Conservation (phyloP, 2,329 filamentous ascomycete genomes). For the Neophaeococcomyces aloes region DNA sequence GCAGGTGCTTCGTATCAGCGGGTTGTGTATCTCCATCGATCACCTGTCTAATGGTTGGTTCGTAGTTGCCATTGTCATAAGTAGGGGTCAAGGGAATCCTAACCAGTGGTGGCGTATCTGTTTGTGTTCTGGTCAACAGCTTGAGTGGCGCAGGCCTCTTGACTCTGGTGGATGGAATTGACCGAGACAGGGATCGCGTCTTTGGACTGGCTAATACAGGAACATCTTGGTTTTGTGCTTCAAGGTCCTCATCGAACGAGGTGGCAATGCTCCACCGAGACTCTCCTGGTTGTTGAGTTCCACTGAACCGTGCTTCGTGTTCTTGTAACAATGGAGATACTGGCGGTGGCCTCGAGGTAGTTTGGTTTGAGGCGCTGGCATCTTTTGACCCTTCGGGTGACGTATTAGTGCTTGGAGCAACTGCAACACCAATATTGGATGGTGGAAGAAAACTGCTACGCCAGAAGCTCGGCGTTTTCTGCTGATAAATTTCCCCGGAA, state of each 20-base stretch:
- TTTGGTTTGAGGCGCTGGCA: slow-evolving; percentile 28
- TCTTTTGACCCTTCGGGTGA: no score
- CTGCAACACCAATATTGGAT: slow-evolving; percentile 24
- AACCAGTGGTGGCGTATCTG: slow-evolving; percentile 1
- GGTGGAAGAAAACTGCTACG: slow-evolving; percentile 18
- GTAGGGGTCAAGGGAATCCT: slow-evolving; percentile 19
- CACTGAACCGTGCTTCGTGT: slow-evolving; percentile 15
- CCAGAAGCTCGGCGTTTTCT: slow-evolving; percentile 23
- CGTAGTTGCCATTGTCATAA: slow-evolving; percentile 20
- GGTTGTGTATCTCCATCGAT: not conserved
- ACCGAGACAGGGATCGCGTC: slow-evolving; percentile 5
- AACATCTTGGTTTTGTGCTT: slow-evolving; percentile 9
- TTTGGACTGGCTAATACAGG: slow-evolving; percentile 5
- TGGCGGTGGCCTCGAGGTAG: slow-evolving; percentile 30
- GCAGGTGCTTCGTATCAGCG: not conserved
- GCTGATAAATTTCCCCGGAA: slow-evolving; percentile 10
- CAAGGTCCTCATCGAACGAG: slow-evolving; percentile 7
- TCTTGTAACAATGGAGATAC: slow-evolving; percentile 17
- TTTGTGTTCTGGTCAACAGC: not conserved
- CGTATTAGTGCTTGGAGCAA: slow-evolving; percentile 25
- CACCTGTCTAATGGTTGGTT: slow-evolving; percentile 2
- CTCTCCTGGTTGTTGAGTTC: not conserved
- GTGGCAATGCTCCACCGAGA: slow-evolving; percentile 3
- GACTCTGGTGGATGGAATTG: slow-evolving; percentile 4
- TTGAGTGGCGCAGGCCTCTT: slow-evolving; percentile 7